Percentiles rank a stretch among this genome's conserved stretches.
phyloP scores from a whole-genome alignment of 345 rosid species.

The Pugionium cornutum region DNA sequence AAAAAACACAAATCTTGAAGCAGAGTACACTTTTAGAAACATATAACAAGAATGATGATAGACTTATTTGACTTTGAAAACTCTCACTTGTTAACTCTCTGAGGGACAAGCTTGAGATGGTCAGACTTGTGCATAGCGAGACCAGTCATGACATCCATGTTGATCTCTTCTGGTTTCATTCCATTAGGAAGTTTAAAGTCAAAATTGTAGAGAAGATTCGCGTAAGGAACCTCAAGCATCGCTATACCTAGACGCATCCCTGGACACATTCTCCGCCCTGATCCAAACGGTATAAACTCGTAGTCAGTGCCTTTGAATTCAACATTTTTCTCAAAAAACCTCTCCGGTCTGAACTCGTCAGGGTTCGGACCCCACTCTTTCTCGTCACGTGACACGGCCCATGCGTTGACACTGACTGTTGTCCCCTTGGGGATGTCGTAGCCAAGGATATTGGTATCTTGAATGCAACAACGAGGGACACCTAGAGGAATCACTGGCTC shows the following conservation, averaged over 20 bases:
- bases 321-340: constrained; percentile 41
- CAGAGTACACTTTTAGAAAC: background rate
- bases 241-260: constrained; percentile 44
- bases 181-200: constrained; percentile 41
- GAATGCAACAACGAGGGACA: constrained; percentile 36
- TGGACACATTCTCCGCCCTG: constrained; percentile 46
- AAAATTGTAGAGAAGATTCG: constrained; percentile 36
- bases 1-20: background rate
- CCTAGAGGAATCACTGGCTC: constrained; percentile 40
- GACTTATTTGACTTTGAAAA: background rate
- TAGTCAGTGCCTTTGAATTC: constrained; percentile 47
- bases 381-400: constrained; percentile 41
- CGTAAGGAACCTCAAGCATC: constrained; percentile 41
- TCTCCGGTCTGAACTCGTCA: constrained; percentile 44
- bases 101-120: constrained; percentile 41
- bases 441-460: constrained; percentile 37
- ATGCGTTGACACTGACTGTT: constrained; percentile 36
- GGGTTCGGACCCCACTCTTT: constrained; percentile 44
- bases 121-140: constrained; percentile 40
- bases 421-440: constrained; percentile 40
- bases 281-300: constrained; percentile 46
- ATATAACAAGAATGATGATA: background rate
- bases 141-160: constrained; percentile 40
- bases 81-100: constrained; percentile 26
- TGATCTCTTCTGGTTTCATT: constrained; percentile 37